Evolutionary conservation across 2,329 filamentous ascomycete genomes (phyloP), one percentile per base, ranked within the genome.

Genomic region (Verticillium klebahnii): DNA sequence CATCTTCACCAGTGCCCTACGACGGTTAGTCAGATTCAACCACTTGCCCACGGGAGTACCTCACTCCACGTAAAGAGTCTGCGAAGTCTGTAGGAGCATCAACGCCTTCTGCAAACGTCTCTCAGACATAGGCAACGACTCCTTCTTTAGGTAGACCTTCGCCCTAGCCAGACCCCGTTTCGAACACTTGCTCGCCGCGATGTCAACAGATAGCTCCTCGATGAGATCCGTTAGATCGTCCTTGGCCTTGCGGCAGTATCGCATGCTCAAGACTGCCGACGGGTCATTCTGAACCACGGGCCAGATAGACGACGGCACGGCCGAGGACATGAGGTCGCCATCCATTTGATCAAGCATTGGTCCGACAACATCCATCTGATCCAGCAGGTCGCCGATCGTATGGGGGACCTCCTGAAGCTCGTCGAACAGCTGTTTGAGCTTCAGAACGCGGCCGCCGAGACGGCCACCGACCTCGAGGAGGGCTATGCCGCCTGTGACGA

Each of bases 371-470:
- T 23, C 45, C 45, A 52, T 23, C 45, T 29, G 56, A 19, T n/a
- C 32, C 14, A 64, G 5, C 7, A 63, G 40, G 1, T 39, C 56
- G 2, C 31, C 32, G 19, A 62, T 58, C 14, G 56, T 57, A 14
- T 58, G 45, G 63, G 71, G 69, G 25, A 72, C 57, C 2, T 69
- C 63, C 31, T 68, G 39, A 34, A 72, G 40, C 32, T 71, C 60
- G 1, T 71, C 62, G 67, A 69, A 72, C 58, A 72, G 12, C 29
- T 62, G 36, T 8, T 67, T 66, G 19, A 63, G 59, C 23, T 68
- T 68, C 54, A 68, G 23, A 1, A 68, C 63, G 34, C 64, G 63
- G 39, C 66, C 68, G 6, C 60, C 67, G 32, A 71, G 67, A 6
- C 65, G 61, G 3, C 62, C 29, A 23, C 69, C 59, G 2, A 69